Evolutionary conservation across 2,329 filamentous ascomycete species (phyloP), one percentile per base, ranked within the genome.

Genomic region (Pleomassaria siparia): DNA sequence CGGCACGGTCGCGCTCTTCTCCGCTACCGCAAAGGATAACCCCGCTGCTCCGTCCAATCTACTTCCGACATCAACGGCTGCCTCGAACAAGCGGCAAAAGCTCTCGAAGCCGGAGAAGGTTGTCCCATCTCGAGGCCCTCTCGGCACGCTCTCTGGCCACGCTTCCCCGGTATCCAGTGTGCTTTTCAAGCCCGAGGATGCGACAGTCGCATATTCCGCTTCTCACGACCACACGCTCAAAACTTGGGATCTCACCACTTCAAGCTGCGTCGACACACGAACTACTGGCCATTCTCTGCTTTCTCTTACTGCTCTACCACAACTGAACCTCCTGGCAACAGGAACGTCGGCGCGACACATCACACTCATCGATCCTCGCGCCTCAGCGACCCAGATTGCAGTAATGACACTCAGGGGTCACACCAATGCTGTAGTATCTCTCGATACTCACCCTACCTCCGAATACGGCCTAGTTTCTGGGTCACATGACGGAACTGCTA

Each of bases 391-490:
- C 1, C 81, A 85, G 1, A 88, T 92, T 20, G 84, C 87, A 10
- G 89, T 90, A 32, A 89, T 96, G 84, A 96, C 90, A n/a, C 82
- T 96, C 16, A 83, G 90, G 26, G 92, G 92, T 1, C 92, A 97
- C 74, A 84, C 84, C 50, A 96, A 96, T 74, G 79, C 78, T 6
- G 80, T 87, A 10, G 80, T 83, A 2, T 74, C 75, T n/a, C 72
- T 87, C 30, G 77, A 80, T 11, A 73, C 74, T 10, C 80, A 84
- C 58, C 83, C 83, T 0, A 80, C 83, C 32, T 91, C 86, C 63
- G 83, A 86, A 53, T 89, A 91, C 73, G 84, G 87, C n/a, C 79
- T 99, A 8, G 89, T 92, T 0, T 94, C 88, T 25, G 92, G 84
- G n/a, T 88, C 87, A 37, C 89, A 95, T 71, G 94, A 99, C 70